Conservation (phyloP, 768 basidiomycete species). For the Boletus rubescentipes region DNA sequence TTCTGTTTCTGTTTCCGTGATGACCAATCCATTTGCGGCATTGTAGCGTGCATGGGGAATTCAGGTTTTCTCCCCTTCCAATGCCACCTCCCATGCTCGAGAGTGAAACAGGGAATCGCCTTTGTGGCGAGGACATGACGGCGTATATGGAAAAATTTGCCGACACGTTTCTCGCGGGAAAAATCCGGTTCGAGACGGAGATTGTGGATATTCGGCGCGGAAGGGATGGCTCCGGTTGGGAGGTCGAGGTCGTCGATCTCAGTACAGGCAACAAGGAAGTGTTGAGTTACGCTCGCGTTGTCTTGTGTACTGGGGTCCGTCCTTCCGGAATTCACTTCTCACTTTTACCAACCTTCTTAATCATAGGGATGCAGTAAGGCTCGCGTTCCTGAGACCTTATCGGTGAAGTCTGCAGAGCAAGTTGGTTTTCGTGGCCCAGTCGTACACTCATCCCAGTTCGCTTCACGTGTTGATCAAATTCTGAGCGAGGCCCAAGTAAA, state of each 20-base stretch:
- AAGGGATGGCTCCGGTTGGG: conserved; percentile 39
- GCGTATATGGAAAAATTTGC: conserved; percentile 58
- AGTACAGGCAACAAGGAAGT: conserved; percentile 25
- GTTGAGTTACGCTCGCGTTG: conserved; percentile 46
- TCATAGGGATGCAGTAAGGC: conserved; percentile 58
- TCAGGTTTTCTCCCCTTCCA: conserved; percentile 51
- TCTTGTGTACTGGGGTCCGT: conserved; percentile 59
- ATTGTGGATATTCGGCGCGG: conserved; percentile 44
- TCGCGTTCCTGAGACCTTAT: conserved; percentile 43
- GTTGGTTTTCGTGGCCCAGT: conserved; percentile 46
- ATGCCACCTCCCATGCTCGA: conserved; percentile 48
- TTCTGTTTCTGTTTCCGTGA: too few relatives aligned
- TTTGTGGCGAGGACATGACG: conserved; percentile 53
- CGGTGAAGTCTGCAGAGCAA: conserved; percentile 36
- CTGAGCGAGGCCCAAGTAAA: conserved; percentile 25
- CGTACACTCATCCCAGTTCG: conserved; percentile 53
- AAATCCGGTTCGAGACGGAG: conserved; percentile 47
- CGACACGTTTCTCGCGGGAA: conserved; percentile 42
- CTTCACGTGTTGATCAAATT: conserved; percentile 40
- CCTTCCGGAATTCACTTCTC: not conserved
- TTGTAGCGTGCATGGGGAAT: conserved; percentile 62
- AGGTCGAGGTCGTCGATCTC: conserved; percentile 37
- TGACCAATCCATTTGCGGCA: not conserved
- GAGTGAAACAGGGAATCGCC: conserved; percentile 33
- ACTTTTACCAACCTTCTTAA: not conserved